Conservation (phyloP, 306 rosid genomes). For the Fagus sylvatica region DNA sequence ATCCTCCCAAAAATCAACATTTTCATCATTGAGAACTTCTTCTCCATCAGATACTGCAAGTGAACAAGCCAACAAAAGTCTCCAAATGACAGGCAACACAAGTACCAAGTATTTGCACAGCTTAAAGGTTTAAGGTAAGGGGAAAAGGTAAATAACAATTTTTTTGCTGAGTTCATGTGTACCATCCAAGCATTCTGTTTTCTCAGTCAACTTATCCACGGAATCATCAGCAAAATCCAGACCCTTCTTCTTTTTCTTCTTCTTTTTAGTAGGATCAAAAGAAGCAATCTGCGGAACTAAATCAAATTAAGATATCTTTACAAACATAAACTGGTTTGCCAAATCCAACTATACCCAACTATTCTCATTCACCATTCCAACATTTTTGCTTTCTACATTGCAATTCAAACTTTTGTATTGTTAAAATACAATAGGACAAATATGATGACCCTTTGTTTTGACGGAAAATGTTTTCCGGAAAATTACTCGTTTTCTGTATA, state of each 20-base stretch:
- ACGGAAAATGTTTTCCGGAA: too few species aligned
- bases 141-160: conserved; percentile 1
- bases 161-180: conserved; percentile 4
- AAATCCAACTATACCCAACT: too few species aligned
- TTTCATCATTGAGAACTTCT: conserved; percentile 53
- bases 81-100: neutral
- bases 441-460: too few species aligned
- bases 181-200: conserved; percentile 81
- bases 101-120: neutral
- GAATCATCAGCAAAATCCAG: conserved; percentile 51
- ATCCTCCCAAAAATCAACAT: conserved; percentile 62
- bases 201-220: conserved; percentile 77
- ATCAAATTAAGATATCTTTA: too few species aligned
- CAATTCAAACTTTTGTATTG: too few species aligned
- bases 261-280: conserved; percentile 10
- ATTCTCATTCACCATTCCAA: too few species aligned
- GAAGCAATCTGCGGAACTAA: neutral
- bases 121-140: neutral
- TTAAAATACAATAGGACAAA: too few species aligned
- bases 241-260: conserved; percentile 14
- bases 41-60: conserved; percentile 59
- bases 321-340: too few species aligned
- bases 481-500: too few species aligned
- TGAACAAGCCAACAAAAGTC: conserved; percentile 12
- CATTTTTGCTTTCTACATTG: too few species aligned